Conservation (phyloP, 768 basidiomycete genomes). For the Xanthoconium stramineum region DNA sequence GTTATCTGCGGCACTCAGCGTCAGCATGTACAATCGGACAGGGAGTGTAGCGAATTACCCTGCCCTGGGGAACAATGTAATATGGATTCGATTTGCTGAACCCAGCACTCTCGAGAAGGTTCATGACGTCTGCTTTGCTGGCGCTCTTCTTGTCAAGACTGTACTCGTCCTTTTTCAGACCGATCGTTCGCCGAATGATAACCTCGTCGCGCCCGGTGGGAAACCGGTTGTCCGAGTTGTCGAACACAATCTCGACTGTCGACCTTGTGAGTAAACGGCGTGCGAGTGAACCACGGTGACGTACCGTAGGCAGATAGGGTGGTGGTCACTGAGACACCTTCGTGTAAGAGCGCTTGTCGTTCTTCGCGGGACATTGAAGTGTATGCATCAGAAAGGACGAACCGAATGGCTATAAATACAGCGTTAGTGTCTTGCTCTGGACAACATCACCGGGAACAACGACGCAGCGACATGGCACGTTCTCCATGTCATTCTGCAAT, state of each 20-base stretch:
- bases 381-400: slow-evolving; percentile 96
- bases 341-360: slow-evolving; percentile 88
- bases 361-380: slow-evolving; percentile 94
- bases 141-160: slow-evolving; percentile 94
- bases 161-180: slow-evolving; percentile 98
- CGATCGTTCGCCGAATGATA: slow-evolving; percentile 89
- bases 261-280: neutral
- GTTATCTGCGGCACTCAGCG: slow-evolving; percentile 63
- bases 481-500: too few species aligned
- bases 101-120: slow-evolving; percentile 91
- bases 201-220: slow-evolving; percentile 88
- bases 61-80: slow-evolving; percentile 97
- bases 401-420: slow-evolving; percentile 73
- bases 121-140: slow-evolving; percentile 97
- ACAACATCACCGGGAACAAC: neutral
- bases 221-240: slow-evolving; percentile 92
- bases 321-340: slow-evolving; percentile 83
- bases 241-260: slow-evolving; percentile 87
- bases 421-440: slow-evolving; percentile 1
- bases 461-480: neutral
- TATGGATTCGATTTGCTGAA: slow-evolving; percentile 99
- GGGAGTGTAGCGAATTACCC: slow-evolving; percentile 50
- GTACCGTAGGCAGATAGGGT: slow-evolving; percentile 89
- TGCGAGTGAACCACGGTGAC: slow-evolving; percentile 10
- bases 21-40: slow-evolving; percentile 9